Conservation (phyloP, 2,329 filamentous ascomycete genomes). For the Penicillium brasilianum region DNA sequence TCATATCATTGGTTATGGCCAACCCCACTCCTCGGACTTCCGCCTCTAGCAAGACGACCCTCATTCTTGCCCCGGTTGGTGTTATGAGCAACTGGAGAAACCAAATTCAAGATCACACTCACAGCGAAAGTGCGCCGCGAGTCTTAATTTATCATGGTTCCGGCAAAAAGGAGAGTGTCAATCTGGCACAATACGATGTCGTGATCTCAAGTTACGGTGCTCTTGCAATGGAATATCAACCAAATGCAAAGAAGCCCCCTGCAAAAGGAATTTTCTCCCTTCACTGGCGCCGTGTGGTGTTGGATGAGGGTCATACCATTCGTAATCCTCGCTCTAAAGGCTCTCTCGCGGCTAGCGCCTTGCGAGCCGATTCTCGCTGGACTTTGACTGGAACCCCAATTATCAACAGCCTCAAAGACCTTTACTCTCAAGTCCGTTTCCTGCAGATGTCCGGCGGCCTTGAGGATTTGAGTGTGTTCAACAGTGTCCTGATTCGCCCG, state of each 20-base stretch:
- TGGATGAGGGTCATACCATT: constrained; percentile 84
- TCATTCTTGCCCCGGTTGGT: constrained; percentile 80
- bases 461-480: constrained; percentile 74
- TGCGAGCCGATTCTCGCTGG: constrained; percentile 77
- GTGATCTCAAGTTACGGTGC: constrained; percentile 86
- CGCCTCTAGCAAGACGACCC: constrained; percentile 64
- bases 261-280: constrained; percentile 64
- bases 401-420: constrained; percentile 79
- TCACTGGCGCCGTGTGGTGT: constrained; percentile 77
- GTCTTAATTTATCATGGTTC: constrained; percentile 76
- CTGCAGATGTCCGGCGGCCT: constrained; percentile 76
- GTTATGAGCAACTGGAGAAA: constrained; percentile 92
- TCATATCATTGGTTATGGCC: constrained; percentile 77
- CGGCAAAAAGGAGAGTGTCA: constrained; percentile 61
- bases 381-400: constrained; percentile 81
- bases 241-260: constrained; percentile 51
- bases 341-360: constrained; percentile 68
- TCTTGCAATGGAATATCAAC: constrained; percentile 68
- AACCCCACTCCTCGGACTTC: constrained; percentile 52
- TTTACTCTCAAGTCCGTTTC: constrained; percentile 80
- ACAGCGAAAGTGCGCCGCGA: constrained; percentile 64
- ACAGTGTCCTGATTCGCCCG: constrained; percentile 71
- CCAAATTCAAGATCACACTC: constrained; percentile 76
- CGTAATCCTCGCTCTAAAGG: constrained; percentile 77
- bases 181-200: constrained; percentile 71